Evolutionary conservation across 2,329 filamentous ascomycete genomes (phyloP).

Genomic region (Scedosporium dehoogii): DNA sequence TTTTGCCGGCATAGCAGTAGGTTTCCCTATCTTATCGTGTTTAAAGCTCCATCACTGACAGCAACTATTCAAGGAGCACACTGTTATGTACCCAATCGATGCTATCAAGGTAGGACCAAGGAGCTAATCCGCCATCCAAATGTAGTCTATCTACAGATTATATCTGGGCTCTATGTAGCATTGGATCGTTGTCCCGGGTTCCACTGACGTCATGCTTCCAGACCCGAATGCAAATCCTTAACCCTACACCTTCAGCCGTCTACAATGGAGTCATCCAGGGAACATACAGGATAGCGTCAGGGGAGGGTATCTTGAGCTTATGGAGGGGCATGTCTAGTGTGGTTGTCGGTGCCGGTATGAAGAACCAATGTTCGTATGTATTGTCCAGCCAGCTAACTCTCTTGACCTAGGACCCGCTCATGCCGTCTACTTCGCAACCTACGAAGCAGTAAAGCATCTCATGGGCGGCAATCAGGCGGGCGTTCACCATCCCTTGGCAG

Average conservation of each 20-base stretch:
- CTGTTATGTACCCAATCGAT: slow-evolving; percentile 98
- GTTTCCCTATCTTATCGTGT: slow-evolving; percentile 18
- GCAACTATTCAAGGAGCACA: slow-evolving; percentile 63
- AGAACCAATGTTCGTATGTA: slow-evolving; percentile 3
- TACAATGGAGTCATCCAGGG: slow-evolving; percentile 89
- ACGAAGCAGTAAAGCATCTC: slow-evolving; percentile 91
- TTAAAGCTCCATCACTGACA: background rate
- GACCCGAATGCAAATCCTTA: slow-evolving; percentile 97
- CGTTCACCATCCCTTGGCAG: slow-evolving; percentile 85
- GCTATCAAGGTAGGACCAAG: slow-evolving; percentile 69
- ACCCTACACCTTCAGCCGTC: slow-evolving; percentile 67
- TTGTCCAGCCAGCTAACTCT: slow-evolving; percentile 13
- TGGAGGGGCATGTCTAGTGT: slow-evolving; percentile 98
- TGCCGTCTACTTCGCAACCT: slow-evolving; percentile 96
- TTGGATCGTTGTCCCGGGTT: slow-evolving; percentile 3
- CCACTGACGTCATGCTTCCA: slow-evolving; percentile 25
- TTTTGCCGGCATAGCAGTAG: slow-evolving; percentile 90
- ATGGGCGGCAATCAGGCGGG: slow-evolving; percentile 86
- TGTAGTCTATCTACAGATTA: background rate
- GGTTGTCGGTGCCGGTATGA: slow-evolving; percentile 81
- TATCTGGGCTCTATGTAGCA: slow-evolving; percentile 10
- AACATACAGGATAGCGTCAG: slow-evolving; percentile 81
- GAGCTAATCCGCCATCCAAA: background rate
- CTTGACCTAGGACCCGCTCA: slow-evolving; percentile 72
- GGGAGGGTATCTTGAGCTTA: slow-evolving; percentile 81